Evolutionary conservation across 306 rosid species (phyloP), one percentile per base, ranked within the genome.

Genomic region (Luffa aegyptiaca): DNA sequence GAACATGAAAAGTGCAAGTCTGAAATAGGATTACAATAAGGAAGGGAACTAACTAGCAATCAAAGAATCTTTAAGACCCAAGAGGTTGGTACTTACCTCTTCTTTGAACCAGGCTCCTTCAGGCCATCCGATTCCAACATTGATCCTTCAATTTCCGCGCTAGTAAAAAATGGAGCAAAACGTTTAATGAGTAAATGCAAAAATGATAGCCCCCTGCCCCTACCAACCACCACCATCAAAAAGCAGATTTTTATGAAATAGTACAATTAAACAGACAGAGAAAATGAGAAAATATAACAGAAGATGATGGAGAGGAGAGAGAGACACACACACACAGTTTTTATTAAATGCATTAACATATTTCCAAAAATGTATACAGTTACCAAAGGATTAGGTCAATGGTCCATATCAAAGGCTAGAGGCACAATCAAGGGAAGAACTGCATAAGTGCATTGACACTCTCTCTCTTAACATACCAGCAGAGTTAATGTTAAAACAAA

Each of bases 91-190:
- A 21, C 26, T 68, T 82, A 95, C 98, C 98, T 92, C 90, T 95
- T 95, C 86, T 91, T 95, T 20, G 90, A 85, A 80, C 93, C 92
- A 79, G 95, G 81, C 77, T 91, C 97, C 82, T 85, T 91, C 46
- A 61, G 80, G 20, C 89, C 90, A 77, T 91, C 97, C 41, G 92
- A 87, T 86, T 91, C 97, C 80, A 87, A 88, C 80, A 91, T 80
- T 9, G 93, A 87, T 58, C 88, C 96, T 86, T 92, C 97, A 78
- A 86, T 80, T 84, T 95, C 96, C 86, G 82, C 81, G 37, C 98
- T 95, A 66, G 75, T 71, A 78, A 85, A 59, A n/a, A 21, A 82
- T 33, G 68, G 45, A 21, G 85, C 83, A 63, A 64, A 66, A 53
- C 78, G 81, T 26, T 56, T 18, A 82, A 61, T 85, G 83, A 86